Percentiles rank a stretch among this genome's conserved stretches.
Conservation (phyloP, 805 yeast genomes). For the Suhomyces sp. region DNA sequence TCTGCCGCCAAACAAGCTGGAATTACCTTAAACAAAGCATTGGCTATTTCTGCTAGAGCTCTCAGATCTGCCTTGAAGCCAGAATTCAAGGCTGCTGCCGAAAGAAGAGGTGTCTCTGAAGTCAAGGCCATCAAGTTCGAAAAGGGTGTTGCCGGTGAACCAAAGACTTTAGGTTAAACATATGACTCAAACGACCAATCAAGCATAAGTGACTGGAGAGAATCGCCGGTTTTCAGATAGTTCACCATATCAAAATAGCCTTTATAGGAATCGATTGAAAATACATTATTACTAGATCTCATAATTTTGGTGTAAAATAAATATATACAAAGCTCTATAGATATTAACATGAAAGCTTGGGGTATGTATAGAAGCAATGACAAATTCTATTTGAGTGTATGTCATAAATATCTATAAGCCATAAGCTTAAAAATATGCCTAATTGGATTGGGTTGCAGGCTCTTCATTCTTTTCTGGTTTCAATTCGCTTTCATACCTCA, state of each 20-base stretch:
- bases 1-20: constrained; percentile 51
- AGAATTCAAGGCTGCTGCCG: constrained; percentile 70
- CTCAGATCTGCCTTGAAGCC: constrained; percentile 86
- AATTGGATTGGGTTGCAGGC: not conserved
- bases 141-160: constrained; percentile 55
- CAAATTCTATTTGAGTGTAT: not conserved
- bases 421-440: not conserved
- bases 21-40: constrained; percentile 73
- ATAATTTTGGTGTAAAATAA: not conserved
- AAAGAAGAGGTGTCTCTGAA: constrained; percentile 72
- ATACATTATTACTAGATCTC: not conserved
- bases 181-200: not conserved
- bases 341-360: not conserved
- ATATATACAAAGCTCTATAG: not conserved
- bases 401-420: not conserved
- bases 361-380: not conserved
- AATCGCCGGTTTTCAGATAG: not conserved
- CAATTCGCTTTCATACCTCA: constrained; percentile 10
- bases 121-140: constrained; percentile 68
- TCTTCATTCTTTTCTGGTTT: not conserved
- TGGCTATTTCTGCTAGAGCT: constrained; percentile 86
- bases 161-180: constrained; percentile 36
- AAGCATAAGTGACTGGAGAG: not conserved
- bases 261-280: not conserved
- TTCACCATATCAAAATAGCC: not conserved